phyloP scores from a whole-genome alignment of 495 filamentous ascomycete genomes.

The Hapsidospora chrysogenum region DNA sequence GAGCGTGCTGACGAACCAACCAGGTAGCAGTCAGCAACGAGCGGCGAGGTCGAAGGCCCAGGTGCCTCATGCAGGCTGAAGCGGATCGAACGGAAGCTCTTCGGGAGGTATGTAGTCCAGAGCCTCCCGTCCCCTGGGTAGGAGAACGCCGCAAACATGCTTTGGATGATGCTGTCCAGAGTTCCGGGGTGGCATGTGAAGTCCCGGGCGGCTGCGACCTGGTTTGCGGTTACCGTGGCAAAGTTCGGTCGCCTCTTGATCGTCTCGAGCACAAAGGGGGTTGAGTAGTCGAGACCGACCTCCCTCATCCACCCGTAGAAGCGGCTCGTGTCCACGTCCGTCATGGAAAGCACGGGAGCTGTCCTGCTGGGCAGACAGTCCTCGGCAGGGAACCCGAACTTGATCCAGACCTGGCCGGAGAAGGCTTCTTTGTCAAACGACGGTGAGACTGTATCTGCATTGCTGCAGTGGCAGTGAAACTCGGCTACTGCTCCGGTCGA shows the following conservation, averaged over 20 bases:
- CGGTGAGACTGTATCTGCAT: no score
- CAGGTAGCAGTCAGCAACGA: not conserved
- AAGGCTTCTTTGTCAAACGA: no score
- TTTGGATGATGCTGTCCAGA: slow-evolving; percentile 14
- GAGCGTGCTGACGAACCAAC: not conserved
- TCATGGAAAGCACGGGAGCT: no score
- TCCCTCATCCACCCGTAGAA: slow-evolving; percentile 7
- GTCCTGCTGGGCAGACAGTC: no score
- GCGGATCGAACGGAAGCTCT: not conserved
- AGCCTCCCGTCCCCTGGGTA: slow-evolving; percentile 5
- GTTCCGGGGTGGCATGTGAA: slow-evolving; percentile 27
- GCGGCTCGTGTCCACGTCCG: no score
- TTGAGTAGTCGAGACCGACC: slow-evolving; percentile 8
- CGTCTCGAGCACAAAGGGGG: slow-evolving; percentile 2
- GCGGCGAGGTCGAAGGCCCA: not conserved
- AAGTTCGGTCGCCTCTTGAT: not conserved
- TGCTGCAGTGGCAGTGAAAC: no score
- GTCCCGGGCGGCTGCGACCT: slow-evolving; percentile 9
- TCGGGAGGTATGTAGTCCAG: slow-evolving; percentile 2
- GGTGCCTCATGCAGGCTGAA: not conserved
- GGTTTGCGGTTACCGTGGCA: not conserved
- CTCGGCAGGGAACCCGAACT: no score
- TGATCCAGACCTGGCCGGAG: no score
- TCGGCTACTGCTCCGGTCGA: no score
- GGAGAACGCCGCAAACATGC: slow-evolving; percentile 5